Base-by-base conservation (phyloP, 345 rosid genomes). In the Angophora floribunda region DNA sequence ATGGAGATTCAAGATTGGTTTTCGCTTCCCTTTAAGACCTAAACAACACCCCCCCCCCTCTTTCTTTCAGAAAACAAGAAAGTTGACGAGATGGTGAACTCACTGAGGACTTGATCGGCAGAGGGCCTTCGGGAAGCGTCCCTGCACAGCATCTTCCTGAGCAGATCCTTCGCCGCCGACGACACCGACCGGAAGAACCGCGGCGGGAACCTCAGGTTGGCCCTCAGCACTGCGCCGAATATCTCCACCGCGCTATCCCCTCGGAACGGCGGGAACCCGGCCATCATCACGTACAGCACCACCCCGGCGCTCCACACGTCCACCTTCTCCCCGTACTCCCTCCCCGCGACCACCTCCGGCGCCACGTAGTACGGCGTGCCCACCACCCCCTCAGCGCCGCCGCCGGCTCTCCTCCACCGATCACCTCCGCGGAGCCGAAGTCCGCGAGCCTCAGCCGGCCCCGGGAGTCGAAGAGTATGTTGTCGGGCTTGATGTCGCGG, bases 361-460 rank as follows among this genome's bases (percentile, higher is more conserved):
- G 98, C 97, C 11, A 97, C 95, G 79, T 97, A 97, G 65, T 96
- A 95, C 85, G 99, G 99, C 87, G 97, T 96, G 4, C 99, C 99
- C 2, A 97, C 99, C 4, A 95, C 85, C 15, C 98, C 13, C 32
- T 91, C 86, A 91, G 89, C 52, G 85, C 85, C 49, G 92, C 90
- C 53, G 41, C 82, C 52, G 10, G 52, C 24, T 88, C 91, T 80
- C 65, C 92, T 85, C 59, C 92, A 9, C 85, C 92, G 14, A 93
- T 87, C 94, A 93, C 92, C 70, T 87, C 93, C 6, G 98, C 97
- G 6, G 99, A 96, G 28, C 99, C 99, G 41, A 97, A 96, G 86
- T 97, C 99, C 5, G 94, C 97, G 1, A 97, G 90, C 91, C 92
- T 95, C 59, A 95, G 86, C 5, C 79, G 47, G 7, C 53, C 88